Evolutionary conservation across 1,284 basidiomycete species (phyloP).

Genomic region (Wallemia ichthyophaga): DNA sequence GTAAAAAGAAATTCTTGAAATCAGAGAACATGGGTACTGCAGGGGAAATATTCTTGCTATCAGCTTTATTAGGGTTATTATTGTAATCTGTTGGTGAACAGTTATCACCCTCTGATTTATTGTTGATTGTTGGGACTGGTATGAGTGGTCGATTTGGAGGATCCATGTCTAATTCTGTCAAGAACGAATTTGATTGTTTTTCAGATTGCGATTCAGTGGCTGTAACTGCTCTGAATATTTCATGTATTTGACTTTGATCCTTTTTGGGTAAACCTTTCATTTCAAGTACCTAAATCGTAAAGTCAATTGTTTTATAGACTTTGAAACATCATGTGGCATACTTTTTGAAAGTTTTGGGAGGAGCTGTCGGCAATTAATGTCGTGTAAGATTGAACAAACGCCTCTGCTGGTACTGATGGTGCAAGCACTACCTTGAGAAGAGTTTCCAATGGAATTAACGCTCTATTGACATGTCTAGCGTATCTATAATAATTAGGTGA

Average conservation of each 20-base stretch:
- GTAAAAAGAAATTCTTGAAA: not conserved
- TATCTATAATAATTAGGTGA: constrained; percentile 25
- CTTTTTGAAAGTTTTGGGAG: constrained; percentile 93
- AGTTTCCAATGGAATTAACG: constrained; percentile 50
- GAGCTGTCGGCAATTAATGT: constrained; percentile 70
- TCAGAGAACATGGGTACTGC: not conserved
- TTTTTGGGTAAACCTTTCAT: constrained; percentile 65
- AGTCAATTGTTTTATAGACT: too few species aligned
- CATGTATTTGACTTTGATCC: constrained; percentile 64
- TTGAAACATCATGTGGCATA: constrained; percentile 11
- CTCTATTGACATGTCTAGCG: constrained; percentile 45
- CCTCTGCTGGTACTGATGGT: constrained; percentile 68
- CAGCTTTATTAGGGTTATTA: not conserved
- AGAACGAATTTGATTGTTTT: constrained; percentile 58
- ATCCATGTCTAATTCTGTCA: constrained; percentile 80
- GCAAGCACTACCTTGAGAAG: constrained; percentile 79
- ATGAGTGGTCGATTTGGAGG: constrained; percentile 16
- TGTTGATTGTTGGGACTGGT: constrained; percentile 1
- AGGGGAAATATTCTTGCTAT: not conserved
- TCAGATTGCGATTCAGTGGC: constrained; percentile 41
- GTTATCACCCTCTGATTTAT: not conserved
- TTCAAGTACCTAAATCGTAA: constrained; percentile 64
- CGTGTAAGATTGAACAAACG: constrained; percentile 78
- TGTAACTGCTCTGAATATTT: constrained; percentile 66
- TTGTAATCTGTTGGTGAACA: not conserved